Conservation (phyloP, 257 asterid genomes). For the Echites panduratus region DNA sequence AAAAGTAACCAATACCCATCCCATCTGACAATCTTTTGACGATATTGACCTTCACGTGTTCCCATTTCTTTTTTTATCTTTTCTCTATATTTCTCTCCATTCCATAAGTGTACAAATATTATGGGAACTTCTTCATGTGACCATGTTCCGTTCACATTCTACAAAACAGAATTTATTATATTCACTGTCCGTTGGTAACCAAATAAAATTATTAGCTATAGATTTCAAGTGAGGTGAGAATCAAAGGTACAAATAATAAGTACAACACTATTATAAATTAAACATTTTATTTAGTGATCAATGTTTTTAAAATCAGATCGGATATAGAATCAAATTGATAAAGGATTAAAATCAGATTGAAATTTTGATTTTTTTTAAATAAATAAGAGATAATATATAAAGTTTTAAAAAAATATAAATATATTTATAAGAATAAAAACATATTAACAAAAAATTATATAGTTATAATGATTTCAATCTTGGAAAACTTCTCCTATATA, state of each 20-base stretch:
- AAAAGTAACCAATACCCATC: neutral
- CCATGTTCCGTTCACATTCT: constrained; percentile 10
- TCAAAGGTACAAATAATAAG: neutral
- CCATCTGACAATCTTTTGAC: constrained; percentile 6
- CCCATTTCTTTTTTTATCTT: neutral
- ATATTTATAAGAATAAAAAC: too few relatives aligned
- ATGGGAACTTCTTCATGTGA: neutral
- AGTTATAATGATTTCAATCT: too few relatives aligned
- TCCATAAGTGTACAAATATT: neutral
- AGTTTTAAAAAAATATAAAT: too few relatives aligned
- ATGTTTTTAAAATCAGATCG: too few relatives aligned
- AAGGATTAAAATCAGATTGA: too few relatives aligned
- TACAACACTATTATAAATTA: too few relatives aligned
- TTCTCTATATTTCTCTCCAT: neutral
- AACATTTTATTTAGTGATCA: too few relatives aligned
- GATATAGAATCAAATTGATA: too few relatives aligned
- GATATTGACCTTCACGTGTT: constrained; percentile 13
- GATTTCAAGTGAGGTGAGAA: neutral
- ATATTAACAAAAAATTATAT: too few relatives aligned
- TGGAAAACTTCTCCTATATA: too few relatives aligned
- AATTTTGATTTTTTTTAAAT: too few relatives aligned
- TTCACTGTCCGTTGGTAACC: neutral
- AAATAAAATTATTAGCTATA: neutral
- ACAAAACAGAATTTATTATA: neutral
- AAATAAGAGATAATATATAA: too few relatives aligned